Evolutionary conservation across 2,329 filamentous ascomycete species (phyloP).

Genomic region (Macrophomina phaseolina): DNA sequence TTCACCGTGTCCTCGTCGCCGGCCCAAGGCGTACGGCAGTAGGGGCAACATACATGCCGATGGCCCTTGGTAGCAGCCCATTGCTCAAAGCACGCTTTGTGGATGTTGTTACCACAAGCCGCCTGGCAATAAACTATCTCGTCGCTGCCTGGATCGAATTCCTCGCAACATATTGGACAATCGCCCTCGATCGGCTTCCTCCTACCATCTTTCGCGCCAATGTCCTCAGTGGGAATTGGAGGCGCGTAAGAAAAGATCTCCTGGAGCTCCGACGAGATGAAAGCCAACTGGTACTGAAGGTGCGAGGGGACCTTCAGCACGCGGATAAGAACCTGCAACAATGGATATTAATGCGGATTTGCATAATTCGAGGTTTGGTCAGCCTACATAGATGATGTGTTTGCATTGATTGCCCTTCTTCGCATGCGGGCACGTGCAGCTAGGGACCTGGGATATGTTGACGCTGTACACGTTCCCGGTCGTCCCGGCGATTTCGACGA

Average conservation of each 20-base stretch:
- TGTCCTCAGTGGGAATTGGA: constrained; percentile 51
- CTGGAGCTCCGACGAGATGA: constrained; percentile 63
- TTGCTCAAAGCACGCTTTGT: constrained; percentile 56
- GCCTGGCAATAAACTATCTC: constrained; percentile 57
- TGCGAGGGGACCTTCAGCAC: constrained; percentile 63
- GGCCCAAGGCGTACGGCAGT: constrained; percentile 65
- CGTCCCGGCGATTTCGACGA: constrained; percentile 62
- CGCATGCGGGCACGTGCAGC: constrained; percentile 62
- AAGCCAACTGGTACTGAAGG: constrained; percentile 65
- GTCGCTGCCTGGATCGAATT: constrained; percentile 53
- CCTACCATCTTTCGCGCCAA: constrained; percentile 51
- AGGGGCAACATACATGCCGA: constrained; percentile 62
- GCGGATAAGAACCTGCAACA: constrained; percentile 57
- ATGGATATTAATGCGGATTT: neutral
- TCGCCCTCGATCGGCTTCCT: constrained; percentile 66
- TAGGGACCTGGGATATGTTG: constrained; percentile 57
- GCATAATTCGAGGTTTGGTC: neutral
- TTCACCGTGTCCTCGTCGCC: constrained; percentile 52
- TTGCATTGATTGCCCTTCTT: constrained; percentile 66
- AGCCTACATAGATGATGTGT: constrained; percentile 64
- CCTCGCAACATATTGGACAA: constrained; percentile 67
- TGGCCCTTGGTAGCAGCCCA: constrained; percentile 45
- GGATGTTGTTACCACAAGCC: constrained; percentile 63
- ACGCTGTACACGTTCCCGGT: constrained; percentile 68
- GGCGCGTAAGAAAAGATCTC: constrained; percentile 62